phyloP scores from a whole-genome alignment of 2,329 filamentous ascomycete species.

The Gaeumannomyces tritici region DNA sequence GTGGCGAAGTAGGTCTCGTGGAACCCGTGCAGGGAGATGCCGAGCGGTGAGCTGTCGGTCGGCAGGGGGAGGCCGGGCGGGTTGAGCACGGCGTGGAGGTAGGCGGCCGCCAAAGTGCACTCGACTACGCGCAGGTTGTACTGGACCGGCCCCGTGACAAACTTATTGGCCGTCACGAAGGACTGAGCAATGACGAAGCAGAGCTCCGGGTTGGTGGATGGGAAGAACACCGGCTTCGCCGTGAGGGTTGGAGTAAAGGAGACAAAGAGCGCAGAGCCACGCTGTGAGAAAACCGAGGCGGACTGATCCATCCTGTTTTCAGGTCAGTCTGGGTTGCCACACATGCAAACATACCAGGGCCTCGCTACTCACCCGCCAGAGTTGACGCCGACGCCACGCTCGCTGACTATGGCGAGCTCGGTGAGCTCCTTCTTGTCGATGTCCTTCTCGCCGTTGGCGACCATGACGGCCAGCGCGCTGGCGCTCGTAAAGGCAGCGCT shows the following conservation, averaged over 20 bases:
- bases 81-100: constrained; percentile 49
- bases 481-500: constrained; percentile 91
- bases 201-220: constrained; percentile 69
- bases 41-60: constrained; percentile 71
- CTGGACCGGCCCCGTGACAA: constrained; percentile 83
- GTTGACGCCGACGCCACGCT: constrained; percentile 91
- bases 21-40: constrained; percentile 75
- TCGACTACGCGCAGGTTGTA: constrained; percentile 97
- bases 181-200: constrained; percentile 92
- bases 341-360: background rate
- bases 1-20: constrained; percentile 69
- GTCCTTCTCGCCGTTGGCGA: constrained; percentile 66
- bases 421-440: constrained; percentile 89
- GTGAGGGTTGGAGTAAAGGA: constrained; percentile 74
- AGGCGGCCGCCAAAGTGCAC: constrained; percentile 76
- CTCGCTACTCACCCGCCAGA: constrained; percentile 66
- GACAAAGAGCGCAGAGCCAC: constrained; percentile 80
- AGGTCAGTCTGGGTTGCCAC: constrained; percentile 3
- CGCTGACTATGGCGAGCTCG: constrained; percentile 88
- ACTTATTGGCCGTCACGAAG: constrained; percentile 90
- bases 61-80: constrained; percentile 53
- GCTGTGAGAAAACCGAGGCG: constrained; percentile 85
- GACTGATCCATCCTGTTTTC: constrained; percentile 84
- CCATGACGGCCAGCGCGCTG: constrained; percentile 78
- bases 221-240: constrained; percentile 72